Base-by-base conservation (phyloP, 2,329 filamentous ascomycete species). In the Paracoccidioides brasiliensis region DNA sequence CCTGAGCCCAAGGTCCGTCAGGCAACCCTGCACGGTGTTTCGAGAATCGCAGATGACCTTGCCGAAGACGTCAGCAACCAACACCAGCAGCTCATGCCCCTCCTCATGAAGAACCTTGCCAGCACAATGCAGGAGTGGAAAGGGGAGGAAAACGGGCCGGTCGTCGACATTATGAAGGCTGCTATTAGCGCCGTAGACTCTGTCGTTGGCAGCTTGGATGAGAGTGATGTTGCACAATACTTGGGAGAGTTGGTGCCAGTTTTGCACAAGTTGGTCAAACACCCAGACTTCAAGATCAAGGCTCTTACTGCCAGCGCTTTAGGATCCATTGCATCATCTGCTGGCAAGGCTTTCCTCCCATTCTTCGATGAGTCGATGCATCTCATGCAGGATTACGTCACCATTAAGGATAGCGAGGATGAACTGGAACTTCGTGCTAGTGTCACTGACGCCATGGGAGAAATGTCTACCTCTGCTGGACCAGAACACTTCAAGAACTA, bases 311-410 rank as follows among this genome's bases (percentile, higher is more conserved):
- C 91, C 57, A 87, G 88, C 63, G 93, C 91, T 52, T 81, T 96
- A 46, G 91, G 93, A 56, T 90, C 91, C 44, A 88, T 97, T 62
- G 93, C 93, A 37, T 85, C 85, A 12, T 88, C 90, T 54, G 83
- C 93, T 56, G 87, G 88, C 66, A 80, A 84, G 59, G 82, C 81
- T 12, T 98, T 97, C 77, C 75, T 86, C 64, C 88, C 90, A n/a
- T 97, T 87, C 78, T 95, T 97, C 69, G 82, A 89, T 64, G 80
- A 86, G 60, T 90, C 88, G 33, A 96, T 98, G 89, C 80, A 86
- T 60, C 83, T 86, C n/a, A 82, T 97, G 56, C 89, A 88, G 55
- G 80, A 82, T 54, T 96, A 88, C 64, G 86, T 93, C 61, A 79
- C 81, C 55, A 84, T 94, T 71, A 95, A 95, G 76, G 88, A 90